These are phyloP conservation scores for Fraxinus albicans DNA, from an alignment of 305 asterid species.

Conservation along the genomic window DNA sequence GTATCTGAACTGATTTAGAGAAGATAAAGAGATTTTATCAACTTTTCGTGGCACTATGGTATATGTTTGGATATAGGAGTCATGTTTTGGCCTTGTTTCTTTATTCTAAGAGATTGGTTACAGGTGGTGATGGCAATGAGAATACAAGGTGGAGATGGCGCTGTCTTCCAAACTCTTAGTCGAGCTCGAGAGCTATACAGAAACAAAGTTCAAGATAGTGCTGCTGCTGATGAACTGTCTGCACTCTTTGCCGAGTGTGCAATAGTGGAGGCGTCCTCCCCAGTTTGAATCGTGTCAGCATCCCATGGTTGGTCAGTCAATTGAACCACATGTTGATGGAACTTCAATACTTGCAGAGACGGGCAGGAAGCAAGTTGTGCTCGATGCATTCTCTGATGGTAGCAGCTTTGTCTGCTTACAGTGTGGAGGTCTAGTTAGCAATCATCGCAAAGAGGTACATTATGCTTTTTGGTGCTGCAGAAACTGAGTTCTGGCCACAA, in stretches of 20 bases:
- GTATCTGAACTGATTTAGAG: not conserved
- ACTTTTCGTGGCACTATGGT: not conserved
- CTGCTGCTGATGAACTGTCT: constrained; percentile 79
- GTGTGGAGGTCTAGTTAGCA: constrained; percentile 87
- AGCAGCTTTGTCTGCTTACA: constrained; percentile 79
- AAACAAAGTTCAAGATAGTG: constrained; percentile 51
- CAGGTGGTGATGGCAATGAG: constrained; percentile 82
- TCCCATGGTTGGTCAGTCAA: constrained; percentile 26
- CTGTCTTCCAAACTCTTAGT: constrained; percentile 50
- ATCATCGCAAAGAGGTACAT: constrained; percentile 73
- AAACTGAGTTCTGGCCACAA: constrained; percentile 31
- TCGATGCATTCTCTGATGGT: constrained; percentile 79
- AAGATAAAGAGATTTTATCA: not conserved
- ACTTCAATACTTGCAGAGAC: constrained; percentile 75
- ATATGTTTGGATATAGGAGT: not conserved
- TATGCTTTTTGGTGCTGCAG: constrained; percentile 72
- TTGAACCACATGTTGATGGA: constrained; percentile 49
- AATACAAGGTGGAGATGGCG: constrained; percentile 69
- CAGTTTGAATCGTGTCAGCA: constrained; percentile 30
- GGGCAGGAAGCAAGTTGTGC: constrained; percentile 67
- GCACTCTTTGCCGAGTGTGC: constrained; percentile 85
- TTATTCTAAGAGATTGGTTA: constrained; percentile 12
- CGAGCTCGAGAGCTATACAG: constrained; percentile 70
- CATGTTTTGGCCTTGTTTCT: not conserved
- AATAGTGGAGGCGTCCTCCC: constrained; percentile 70